These are phyloP conservation scores for Vachellia pachyceras DNA, from an alignment of 306 rosid genomes.

Conservation along the genomic window DNA sequence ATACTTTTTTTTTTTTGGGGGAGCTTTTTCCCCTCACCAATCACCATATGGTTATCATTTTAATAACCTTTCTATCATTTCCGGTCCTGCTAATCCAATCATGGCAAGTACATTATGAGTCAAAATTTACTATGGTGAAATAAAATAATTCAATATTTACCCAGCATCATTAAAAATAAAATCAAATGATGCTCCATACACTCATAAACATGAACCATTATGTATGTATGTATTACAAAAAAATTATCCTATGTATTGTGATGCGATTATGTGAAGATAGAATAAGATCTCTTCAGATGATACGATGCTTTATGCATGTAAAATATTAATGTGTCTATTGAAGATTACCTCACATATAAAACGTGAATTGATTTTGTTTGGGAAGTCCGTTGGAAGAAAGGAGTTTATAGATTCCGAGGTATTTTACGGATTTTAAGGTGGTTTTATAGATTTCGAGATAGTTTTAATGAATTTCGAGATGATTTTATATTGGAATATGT, in stretches of 20 bases:
- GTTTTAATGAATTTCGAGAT: too few relatives aligned
- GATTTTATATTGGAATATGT: too few relatives aligned
- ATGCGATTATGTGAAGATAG: neutral
- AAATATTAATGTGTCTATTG: neutral
- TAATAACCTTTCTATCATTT: neutral
- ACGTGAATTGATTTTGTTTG: too few relatives aligned
- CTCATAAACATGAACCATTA: neutral
- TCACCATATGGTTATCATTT: neutral
- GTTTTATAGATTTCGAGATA: too few relatives aligned
- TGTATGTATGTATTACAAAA: neutral
- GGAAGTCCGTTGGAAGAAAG: too few relatives aligned
- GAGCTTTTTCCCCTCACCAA: too few relatives aligned
- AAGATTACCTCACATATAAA: too few relatives aligned
- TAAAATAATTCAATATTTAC: neutral
- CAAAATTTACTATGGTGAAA: neutral
- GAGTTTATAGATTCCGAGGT: too few relatives aligned
- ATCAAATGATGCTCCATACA: neutral
- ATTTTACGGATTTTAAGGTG: too few relatives aligned
- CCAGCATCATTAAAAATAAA: neutral
- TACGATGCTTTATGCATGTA: neutral
- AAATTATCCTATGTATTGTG: neutral
- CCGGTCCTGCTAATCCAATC: slow-evolving; percentile 19
- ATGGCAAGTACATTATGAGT: slow-evolving; percentile 8
- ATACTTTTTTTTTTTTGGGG: too few relatives aligned
- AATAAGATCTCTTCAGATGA: neutral